Base-by-base conservation (phyloP, 129 eudicot genomes). In the Centella asiatica region DNA sequence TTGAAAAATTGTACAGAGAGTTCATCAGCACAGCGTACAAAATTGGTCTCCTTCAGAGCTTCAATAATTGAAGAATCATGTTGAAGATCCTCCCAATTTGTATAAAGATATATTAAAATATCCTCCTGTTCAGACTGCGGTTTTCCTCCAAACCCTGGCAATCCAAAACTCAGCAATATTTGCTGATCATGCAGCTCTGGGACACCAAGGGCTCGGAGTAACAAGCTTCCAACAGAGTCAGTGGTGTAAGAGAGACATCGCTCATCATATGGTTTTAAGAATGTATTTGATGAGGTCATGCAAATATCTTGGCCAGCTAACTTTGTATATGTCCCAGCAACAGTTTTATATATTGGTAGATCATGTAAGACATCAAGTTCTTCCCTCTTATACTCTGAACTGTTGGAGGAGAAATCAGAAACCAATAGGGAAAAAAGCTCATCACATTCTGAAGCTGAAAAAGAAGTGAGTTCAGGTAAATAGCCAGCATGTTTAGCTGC, bases 401-500 rank as follows among this genome's bases (percentile, higher is more conserved):
- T 70, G 68, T 55, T 76, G 2, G 81, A 76, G 54, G 83, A 65
- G 64, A 82, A 93, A 76, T 93, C 99, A 58, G 81, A 73, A 65
- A 87, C 88, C 67, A 93, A 87, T 49, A 93, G 80, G 34, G 75
- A 55, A 68, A 85, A 77, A 12, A 93, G 84, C 34, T 72, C 80
- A 45, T 93, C 95, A 46, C 92, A 62, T 6, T 84, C 84, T 46
- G 95, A 76, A 67, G 83, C 77, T 64, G 53, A 31, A 70, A 87
- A 78, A 33, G 85, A 74, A 49, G 86, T 74, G 28, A 78, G 62
- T 65, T 82, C 86, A n/a, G 95, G 95, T 29, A 93, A 76, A 74
- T 87, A 87, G 51, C 99, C 99, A 70, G 88, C 83, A 54, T 62
- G 74, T 75, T 93, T 87, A 55, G 95, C 96, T 69, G 90, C 87